Percentiles rank a stretch among this genome's conserved stretches.
Conservation (phyloP, 768 basidiomycete genomes). For the Neoboletus subvelutipes region DNA sequence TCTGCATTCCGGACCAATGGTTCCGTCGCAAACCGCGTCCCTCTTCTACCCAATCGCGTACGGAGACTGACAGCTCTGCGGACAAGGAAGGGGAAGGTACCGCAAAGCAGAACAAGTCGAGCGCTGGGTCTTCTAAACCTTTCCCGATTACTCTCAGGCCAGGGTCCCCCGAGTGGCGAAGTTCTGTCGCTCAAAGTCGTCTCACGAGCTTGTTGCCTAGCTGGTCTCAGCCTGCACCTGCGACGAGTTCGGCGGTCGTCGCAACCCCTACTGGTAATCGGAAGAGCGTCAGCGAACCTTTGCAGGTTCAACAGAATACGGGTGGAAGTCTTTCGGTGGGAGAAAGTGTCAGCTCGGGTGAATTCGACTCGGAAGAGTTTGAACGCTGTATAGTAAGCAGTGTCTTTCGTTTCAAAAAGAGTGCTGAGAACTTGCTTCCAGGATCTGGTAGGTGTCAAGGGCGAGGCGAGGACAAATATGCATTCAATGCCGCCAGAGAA, state of each 20-base stretch:
- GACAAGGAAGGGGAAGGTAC: constrained; percentile 58
- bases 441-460: constrained; percentile 75
- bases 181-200: constrained; percentile 55
- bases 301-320: constrained; percentile 49
- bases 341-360: constrained; percentile 31
- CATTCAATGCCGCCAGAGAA: constrained; percentile 56
- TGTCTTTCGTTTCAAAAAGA: neutral
- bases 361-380: constrained; percentile 49
- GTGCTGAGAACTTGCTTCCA: constrained; percentile 30
- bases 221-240: constrained; percentile 54
- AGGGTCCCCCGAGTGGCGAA: constrained; percentile 48
- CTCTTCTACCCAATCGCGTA: constrained; percentile 36
- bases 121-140: constrained; percentile 27
- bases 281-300: constrained; percentile 74
- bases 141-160: constrained; percentile 18
- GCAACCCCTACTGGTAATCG: constrained; percentile 39
- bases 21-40: constrained; percentile 64
- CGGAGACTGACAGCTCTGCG: constrained; percentile 15
- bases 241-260: constrained; percentile 32
- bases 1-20: constrained; percentile 81
- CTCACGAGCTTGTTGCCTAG: constrained; percentile 66
- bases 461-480: constrained; percentile 64
- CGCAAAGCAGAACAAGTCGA: constrained; percentile 47
- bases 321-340: constrained; percentile 30
- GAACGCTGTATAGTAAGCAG: constrained; percentile 66